Evolutionary conservation across 768 basidiomycete species (phyloP).

Genomic region (Lactarius quietus): DNA sequence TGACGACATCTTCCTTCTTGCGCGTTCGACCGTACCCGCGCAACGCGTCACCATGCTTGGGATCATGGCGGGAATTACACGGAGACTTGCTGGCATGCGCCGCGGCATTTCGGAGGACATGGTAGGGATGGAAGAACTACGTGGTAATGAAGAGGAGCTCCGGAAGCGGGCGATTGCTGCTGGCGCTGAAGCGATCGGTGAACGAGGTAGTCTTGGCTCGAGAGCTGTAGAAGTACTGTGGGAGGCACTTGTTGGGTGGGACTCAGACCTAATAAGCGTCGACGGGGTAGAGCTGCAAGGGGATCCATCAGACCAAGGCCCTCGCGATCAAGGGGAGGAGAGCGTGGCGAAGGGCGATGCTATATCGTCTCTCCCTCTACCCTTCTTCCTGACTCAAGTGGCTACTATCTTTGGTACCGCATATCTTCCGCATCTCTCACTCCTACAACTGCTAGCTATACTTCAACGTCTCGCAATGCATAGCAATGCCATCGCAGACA

Average conservation of each 20-base stretch:
- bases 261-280: conserved; percentile 34
- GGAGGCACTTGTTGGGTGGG: conserved; percentile 71
- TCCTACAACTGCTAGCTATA: conserved; percentile 54
- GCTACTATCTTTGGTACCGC: conserved; percentile 39
- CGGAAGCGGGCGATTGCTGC: conserved; percentile 63
- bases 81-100: conserved; percentile 32
- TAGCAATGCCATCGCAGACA: conserved; percentile 48
- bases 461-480: conserved; percentile 60
- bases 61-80: conserved; percentile 58
- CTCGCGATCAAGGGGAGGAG: conserved; percentile 30
- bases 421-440: conserved; percentile 46
- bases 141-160: conserved; percentile 40
- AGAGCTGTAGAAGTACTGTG: conserved; percentile 70
- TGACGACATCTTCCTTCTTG: conserved; percentile 77
- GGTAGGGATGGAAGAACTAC: conserved; percentile 35
- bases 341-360: conserved; percentile 30
- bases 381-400: conserved; percentile 52
- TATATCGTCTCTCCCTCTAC: conserved; percentile 38
- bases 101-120: conserved; percentile 30
- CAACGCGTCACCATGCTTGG: conserved; percentile 82
- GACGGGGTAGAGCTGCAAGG: conserved; percentile 48
- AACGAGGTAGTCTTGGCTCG: conserved; percentile 62
- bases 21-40: conserved; percentile 75
- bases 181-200: conserved; percentile 61
- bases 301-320: conserved; percentile 24